These are phyloP conservation scores for Hypoxylon sp. DNA, from an alignment of 2,329 filamentous ascomycete genomes.

Conservation along the genomic window DNA sequence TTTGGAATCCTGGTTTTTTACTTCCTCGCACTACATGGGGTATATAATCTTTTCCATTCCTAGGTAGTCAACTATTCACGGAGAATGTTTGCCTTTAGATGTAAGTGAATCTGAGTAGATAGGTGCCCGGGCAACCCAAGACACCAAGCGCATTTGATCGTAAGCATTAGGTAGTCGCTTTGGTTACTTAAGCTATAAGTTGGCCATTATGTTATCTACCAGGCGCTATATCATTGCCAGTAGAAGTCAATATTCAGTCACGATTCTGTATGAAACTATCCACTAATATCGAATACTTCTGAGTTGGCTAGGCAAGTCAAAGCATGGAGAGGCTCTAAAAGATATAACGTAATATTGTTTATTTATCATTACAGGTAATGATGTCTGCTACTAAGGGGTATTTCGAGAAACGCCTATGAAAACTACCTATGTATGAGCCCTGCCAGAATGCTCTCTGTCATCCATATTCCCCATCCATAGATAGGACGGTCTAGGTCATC, in stretches of 20 bases:
- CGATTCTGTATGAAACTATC: neutral
- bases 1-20: neutral
- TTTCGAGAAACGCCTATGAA: neutral
- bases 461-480: neutral
- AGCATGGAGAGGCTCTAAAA: neutral
- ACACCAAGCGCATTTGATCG: neutral
- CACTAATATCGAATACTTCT: neutral
- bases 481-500: no score
- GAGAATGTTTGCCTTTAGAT: conserved; percentile 31
- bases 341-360: neutral
- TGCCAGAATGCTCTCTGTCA: neutral
- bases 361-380: neutral
- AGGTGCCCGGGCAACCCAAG: neutral
- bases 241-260: neutral
- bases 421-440: neutral
- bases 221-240: neutral
- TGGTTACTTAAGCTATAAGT: neutral
- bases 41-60: neutral
- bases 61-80: neutral
- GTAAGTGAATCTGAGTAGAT: conserved; percentile 18
- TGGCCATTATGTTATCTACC: no score
- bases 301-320: neutral
- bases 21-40: neutral
- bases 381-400: neutral
- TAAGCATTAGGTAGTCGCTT: neutral